Conservation (phyloP, 306 rosid genomes). For the Cotoneaster glaucophyllus region DNA sequence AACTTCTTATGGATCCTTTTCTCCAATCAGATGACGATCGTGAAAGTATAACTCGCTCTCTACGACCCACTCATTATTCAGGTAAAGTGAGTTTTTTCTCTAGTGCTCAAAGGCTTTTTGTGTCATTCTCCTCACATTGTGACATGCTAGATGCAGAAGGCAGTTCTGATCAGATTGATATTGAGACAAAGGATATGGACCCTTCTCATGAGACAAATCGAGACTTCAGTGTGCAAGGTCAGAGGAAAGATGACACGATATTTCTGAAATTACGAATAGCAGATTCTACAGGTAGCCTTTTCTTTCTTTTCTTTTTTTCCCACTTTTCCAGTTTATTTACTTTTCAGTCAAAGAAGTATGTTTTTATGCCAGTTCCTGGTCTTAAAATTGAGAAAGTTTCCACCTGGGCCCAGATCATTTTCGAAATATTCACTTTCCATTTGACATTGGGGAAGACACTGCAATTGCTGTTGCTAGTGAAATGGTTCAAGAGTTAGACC, state of each 20-base stretch:
- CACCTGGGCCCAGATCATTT: constrained; percentile 44
- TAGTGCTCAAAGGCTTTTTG: constrained; percentile 4
- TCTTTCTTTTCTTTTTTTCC: constrained; percentile 10
- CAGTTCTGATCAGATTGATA: constrained; percentile 20
- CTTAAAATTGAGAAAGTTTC: constrained; percentile 4
- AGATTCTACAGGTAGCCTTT: constrained; percentile 59
- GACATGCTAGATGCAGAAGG: constrained; percentile 38
- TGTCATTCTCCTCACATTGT: constrained; percentile 20
- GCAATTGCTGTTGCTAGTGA: constrained; percentile 88
- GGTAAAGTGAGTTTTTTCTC: constrained; percentile 29
- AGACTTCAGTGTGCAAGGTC: constrained; percentile 84
- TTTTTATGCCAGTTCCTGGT: background rate
- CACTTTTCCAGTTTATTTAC: background rate
- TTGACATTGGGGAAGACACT: constrained; percentile 78
- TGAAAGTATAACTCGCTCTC: constrained; percentile 47
- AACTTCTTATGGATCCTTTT: constrained; percentile 77
- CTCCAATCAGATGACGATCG: constrained; percentile 51
- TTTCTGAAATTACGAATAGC: constrained; percentile 79
- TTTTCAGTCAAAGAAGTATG: background rate
- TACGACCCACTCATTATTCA: constrained; percentile 22
- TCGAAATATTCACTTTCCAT: constrained; percentile 94
- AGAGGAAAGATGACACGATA: constrained; percentile 71
- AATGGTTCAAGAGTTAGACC: constrained; percentile 94
- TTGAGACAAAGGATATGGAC: constrained; percentile 29
- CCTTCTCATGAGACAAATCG: constrained; percentile 32